Evolutionary conservation across 257 asterid species (phyloP).

Genomic region (Solanum sejunctum): DNA sequence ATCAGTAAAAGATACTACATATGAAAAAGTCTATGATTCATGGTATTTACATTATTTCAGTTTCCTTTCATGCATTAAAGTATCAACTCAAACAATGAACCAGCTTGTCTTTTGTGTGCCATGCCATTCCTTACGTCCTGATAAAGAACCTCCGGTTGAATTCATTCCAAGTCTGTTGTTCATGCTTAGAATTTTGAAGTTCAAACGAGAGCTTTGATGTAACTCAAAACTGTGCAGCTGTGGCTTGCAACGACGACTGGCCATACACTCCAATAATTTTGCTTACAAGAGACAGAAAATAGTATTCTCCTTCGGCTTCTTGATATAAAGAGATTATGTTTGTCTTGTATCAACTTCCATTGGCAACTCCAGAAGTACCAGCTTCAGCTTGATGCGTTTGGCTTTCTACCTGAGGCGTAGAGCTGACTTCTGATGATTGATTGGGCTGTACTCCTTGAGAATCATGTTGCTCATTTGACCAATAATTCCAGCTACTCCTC

Average conservation of each 20-base stretch:
- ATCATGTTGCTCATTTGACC: conserved; percentile 20
- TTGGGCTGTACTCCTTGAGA: conserved; percentile 17
- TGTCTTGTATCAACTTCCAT: conserved; percentile 4
- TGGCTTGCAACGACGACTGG: not conserved
- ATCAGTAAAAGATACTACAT: no score
- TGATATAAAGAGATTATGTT: not conserved
- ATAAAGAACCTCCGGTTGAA: not conserved
- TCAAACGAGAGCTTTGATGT: not conserved
- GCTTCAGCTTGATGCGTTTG: conserved; percentile 18
- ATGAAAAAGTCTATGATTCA: no score
- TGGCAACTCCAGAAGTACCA: conserved; percentile 11
- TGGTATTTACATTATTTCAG: not conserved
- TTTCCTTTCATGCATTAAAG: not conserved
- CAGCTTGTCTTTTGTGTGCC: not conserved
- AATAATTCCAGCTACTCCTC: conserved; percentile 26
- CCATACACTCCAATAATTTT: not conserved
- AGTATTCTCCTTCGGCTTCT: not conserved
- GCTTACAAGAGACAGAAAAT: not conserved
- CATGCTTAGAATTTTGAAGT: not conserved
- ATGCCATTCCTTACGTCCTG: not conserved
- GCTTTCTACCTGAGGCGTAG: conserved; percentile 13
- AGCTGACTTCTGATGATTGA: conserved; percentile 22
- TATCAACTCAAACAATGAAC: not conserved
- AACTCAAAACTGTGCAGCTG: not conserved
- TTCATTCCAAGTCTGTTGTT: not conserved